Base-by-base conservation (phyloP, 768 basidiomycete species). In the Hysterangium stoloniferum region DNA sequence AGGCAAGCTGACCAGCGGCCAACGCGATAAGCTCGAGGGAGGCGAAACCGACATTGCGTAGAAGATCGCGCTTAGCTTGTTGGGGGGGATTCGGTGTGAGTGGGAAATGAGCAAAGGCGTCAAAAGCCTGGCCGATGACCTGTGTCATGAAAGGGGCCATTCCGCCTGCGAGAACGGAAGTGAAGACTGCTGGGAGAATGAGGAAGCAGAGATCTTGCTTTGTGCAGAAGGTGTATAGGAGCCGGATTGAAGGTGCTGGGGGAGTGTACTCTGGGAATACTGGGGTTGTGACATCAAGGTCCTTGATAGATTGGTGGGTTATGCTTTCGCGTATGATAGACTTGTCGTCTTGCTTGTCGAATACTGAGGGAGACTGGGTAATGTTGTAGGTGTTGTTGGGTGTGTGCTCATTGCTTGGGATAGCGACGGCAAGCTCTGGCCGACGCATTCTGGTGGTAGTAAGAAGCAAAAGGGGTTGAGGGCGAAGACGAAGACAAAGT, bases 81-180 rank as follows among this genome's bases (percentile, higher is more conserved):
- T 70, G 59, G 2, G 73, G 55, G 7, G 74, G 69, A 47, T 68
- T 57, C 13, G 64, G 58, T 11, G 68, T 62, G 29, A 71, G 61
- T 17, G 79, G 73, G 64, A 78, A 86, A 0, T 64, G 61, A 4
- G 85, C 75, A 56, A 92, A 86, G 0, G 78, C 71, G 55, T 85
- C 72, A 66, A 93, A 91, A 1, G 80, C 79, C 45, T 80, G 75
- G 32, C 91, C 90, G 56, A 92, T 71, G 58, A 89, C 78, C 28
- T 77, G 69, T 6, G 90, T 90, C 88, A 93, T 92, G 72, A 84
- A 86, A 1, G 91, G 89, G 0, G 84, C 85, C 48, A 89, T 73
- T 28, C 80, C 78, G 32, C 86, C 85, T 3, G 82, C 74, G 44
- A 74, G 68, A 37, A 84, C 49, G 17, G 89, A 84, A 11, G 80